Evolutionary conservation across 164 flowering plant genomes (phyloP), one percentile per base, ranked within the genome.

Genomic region (Vitis rotundifolia): DNA sequence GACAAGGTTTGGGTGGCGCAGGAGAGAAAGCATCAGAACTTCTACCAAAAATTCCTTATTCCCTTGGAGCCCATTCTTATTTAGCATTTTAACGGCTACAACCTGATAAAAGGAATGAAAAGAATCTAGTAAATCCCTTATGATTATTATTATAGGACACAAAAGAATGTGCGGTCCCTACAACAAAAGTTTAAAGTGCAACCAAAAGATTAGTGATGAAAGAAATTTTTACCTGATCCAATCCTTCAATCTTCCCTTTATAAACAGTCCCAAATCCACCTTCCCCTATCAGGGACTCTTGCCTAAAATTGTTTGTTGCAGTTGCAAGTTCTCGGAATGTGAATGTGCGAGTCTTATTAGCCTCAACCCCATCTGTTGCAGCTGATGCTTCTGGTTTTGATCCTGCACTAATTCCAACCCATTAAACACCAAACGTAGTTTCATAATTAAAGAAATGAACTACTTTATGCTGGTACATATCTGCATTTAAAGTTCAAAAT

Each of bases 221-320:
- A 15, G 19, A 47, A 22, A 59, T 10, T 6, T 19, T 26, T 72
- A 79, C 79, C 79, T 76, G 79, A 58, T 67, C 72, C 14, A 67
- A 63, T 7, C 51, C 14, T 67, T 58, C 56, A 26, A 79, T 44
- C 26, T 61, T 49, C 64, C 82, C 82, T 70, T 64, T 67, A 47
- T 66, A 79, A 48, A 79, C 82, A 48, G 59, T 6, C 14, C 82
- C 82, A 70, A 79, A 79, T 63, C 82, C 82, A 31, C 82, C 82
- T 59, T 59, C 69, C 16, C 82, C 82, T 51, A 79, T 53, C 4
- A 79, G 55, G 64, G 54, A 44, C 9, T 73, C 75, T 2, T 51
- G 10, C 49, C 68, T 70, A 18, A 79, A 79, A 57, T 79, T 71
- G 1, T 71, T 70, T 29, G 82, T 79, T n/a, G 79, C 79, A 5